Evolutionary conservation across 2,329 filamentous ascomycete species (phyloP), one percentile per base, ranked within the genome.

Genomic region (Beauveria sp.): DNA sequence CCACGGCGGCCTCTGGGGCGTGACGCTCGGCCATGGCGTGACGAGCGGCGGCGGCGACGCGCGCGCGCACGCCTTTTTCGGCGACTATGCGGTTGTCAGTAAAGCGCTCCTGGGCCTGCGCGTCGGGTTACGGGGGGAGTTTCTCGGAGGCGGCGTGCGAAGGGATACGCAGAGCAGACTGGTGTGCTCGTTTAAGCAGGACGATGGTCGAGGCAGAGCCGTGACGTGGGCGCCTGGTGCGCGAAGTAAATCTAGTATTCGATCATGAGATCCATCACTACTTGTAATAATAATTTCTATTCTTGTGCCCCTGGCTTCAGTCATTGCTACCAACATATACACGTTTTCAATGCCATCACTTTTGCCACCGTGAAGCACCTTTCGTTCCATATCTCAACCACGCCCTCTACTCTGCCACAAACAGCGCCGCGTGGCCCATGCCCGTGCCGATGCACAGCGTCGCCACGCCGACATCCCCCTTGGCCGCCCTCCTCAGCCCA

Each of bases 361-460:
- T 28, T 2, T 16, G 7, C 22, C 16, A 5, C 16, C 22, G 3
- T 18, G 18, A n/a, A 22, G 6, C 34, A 26, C 18, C 16, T n/a
- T 40, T 28, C 3, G n/a, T 47, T 12, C 12, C 9, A 20, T 5
- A 7, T 20, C 26, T 9, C 18, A 26, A n/a, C 24, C 54, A 79
- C 64, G 73, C 73, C 60, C 75, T 14, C 66, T 79, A 87, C 73
- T 89, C 86, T 66, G 83, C 76, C 55, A 87, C 84, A 73, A 88
- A 86, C 73, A 88, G 71, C 28, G 83, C 84, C 3, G 85, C 86
- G 83, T 90, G 89, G 18, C 87, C 87, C 86, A 90, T 90, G n/a
- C 88, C 88, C 0, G 89, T 91, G 18, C 89, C 89, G 62, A 92
- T 84, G 73, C 92, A 97, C 90, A 97, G 96, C 69, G 89, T 94